Base-by-base conservation (phyloP, 164 flowering plant species). In the Vitis cinerea region DNA sequence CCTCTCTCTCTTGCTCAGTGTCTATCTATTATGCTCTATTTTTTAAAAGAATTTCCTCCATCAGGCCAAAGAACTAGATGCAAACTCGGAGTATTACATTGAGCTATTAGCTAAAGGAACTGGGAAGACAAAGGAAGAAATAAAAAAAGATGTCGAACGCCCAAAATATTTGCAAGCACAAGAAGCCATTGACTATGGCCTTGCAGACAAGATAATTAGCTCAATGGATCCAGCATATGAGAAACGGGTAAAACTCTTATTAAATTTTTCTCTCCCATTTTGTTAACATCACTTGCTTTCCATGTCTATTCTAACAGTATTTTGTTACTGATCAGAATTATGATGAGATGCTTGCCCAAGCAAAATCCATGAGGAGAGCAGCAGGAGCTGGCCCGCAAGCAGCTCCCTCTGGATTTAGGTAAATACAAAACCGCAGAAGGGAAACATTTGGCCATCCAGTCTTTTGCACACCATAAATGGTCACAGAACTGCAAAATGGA, bases 21-120 rank as follows among this genome's bases (percentile, higher is more conserved):
- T 59, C 30, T 8, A 23, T 23, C 27, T 23, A 23, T 23, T 16
- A 29, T 17, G 58, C 17, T 13, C 31, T 29, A 49, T 57, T 15
- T 3, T 61, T 74, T n/a, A 75, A 44, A 63, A 50, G 3, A 10
- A 17, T 60, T 47, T 51, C 27, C n/a, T 52, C 4, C 44, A 37
- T 49, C 82, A 92, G 99, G 96, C 96, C 50, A 91, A 87, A 77
- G 99, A 93, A 66, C 81, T 95, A 19, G 93, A 95, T 51, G 85
- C 87, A 68, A 86, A 83, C 78, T 75, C 94, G 0, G 91, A 90
- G 8, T 81, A 75, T 67, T 93, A 86, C 80, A 9, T 92, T 48
- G 91, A 93, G 79, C 84, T 95, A 48, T 66, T 95, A 71, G 82
- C 90, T 9, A 82, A 90, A 79, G 98, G 98, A 67, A 86, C 69